Conservation (phyloP, 495 filamentous ascomycete species). For the Chaetomium cochliodes region DNA sequence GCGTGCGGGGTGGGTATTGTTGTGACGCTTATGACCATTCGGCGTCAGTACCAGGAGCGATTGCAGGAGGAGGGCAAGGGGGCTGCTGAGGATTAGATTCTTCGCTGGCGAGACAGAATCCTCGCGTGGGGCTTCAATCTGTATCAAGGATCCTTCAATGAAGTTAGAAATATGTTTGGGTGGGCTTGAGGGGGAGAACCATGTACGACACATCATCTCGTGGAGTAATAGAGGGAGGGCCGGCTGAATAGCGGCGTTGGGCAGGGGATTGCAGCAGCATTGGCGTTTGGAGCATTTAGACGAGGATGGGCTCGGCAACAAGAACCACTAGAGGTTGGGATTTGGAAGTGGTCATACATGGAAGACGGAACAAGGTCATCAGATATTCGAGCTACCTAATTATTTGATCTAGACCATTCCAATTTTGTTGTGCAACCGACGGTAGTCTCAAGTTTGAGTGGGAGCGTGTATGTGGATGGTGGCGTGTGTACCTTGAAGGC, state of each 20-base stretch:
- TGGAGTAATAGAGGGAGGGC: neutral
- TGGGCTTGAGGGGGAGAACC: neutral
- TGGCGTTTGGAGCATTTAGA: neutral
- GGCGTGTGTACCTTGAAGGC: slow-evolving; percentile 10
- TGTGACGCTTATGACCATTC: slow-evolving; percentile 74
- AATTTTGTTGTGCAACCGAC: neutral
- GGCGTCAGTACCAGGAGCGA: slow-evolving; percentile 53
- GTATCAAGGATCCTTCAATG: neutral
- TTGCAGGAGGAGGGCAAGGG: slow-evolving; percentile 39
- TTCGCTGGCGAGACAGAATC: neutral
- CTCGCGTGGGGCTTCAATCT: neutral
- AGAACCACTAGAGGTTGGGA: neutral
- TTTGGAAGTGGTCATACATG: neutral
- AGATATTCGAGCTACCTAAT: neutral
- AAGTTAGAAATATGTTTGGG: neutral
- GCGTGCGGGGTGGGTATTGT: slow-evolving; percentile 68
- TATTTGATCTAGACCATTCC: neutral
- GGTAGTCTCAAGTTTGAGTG: neutral
- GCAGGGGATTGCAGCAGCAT: neutral
- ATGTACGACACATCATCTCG: neutral
- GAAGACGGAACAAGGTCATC: neutral
- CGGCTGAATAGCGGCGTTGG: neutral
- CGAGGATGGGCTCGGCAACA: neutral
- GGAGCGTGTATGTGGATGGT: neutral
- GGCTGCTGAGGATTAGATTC: slow-evolving; percentile 35